Evolutionary conservation across 1,284 basidiomycete species (phyloP).

Genomic region (Chalciporus sp.): DNA sequence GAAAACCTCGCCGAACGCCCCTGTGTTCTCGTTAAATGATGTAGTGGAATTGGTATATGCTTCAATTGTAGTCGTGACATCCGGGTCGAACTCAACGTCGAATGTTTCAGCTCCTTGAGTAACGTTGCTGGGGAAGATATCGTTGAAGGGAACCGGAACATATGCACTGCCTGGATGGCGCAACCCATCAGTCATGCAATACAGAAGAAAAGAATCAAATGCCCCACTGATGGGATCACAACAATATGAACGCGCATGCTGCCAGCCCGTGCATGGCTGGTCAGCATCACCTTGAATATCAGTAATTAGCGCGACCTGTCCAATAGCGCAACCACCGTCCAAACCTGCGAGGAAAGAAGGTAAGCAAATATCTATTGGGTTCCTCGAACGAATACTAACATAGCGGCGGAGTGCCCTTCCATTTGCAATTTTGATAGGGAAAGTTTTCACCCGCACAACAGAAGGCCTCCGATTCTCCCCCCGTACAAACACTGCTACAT

Average conservation of each 20-base stretch:
- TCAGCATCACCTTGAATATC: neutral
- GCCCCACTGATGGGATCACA: neutral
- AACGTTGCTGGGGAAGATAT: conserved; percentile 2
- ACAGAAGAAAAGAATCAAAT: neutral
- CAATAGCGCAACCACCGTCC: neutral
- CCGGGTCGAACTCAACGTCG: conserved; percentile 1
- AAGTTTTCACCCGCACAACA: neutral
- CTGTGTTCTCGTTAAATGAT: neutral
- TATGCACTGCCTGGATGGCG: neutral
- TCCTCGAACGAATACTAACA: neutral
- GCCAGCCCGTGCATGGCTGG: neutral
- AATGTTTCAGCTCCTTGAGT: conserved; percentile 1
- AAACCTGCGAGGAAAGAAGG: neutral
- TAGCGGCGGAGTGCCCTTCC: conserved; percentile 1
- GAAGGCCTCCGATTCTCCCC: neutral
- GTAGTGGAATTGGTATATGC: neutral
- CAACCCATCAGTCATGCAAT: neutral
- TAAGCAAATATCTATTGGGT: too few relatives aligned
- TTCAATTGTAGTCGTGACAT: neutral
- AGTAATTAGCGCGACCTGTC: neutral
- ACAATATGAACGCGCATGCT: neutral
- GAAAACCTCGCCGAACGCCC: conserved; percentile 30
- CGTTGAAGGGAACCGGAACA: conserved; percentile 1
- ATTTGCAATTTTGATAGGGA: neutral
- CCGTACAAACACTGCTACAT: too few relatives aligned